Conservation (phyloP, 352 stramenopile species). For the Globisporangium sylvaticum region DNA sequence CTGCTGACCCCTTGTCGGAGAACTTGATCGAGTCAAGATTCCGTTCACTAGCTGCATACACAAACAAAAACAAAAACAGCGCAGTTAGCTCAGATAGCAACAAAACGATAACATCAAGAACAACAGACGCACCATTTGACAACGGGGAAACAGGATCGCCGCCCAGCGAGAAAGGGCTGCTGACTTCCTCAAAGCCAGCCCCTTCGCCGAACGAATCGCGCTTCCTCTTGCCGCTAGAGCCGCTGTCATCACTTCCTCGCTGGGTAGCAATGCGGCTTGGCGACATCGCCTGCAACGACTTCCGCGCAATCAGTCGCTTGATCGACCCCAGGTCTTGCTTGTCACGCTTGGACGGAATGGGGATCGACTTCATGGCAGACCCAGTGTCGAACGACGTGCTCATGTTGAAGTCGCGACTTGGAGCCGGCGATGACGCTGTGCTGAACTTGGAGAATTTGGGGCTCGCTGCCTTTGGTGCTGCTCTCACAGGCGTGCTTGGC, state of each 20-base stretch:
- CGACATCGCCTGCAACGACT: slow-evolving; percentile 12
- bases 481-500: background rate
- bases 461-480: slow-evolving; percentile 11
- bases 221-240: slow-evolving; percentile 17
- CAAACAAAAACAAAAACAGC: background rate
- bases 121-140: slow-evolving; percentile 44
- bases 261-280: slow-evolving; percentile 3
- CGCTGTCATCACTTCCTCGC: background rate
- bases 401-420: slow-evolving; percentile 18
- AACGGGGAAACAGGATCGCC: slow-evolving; percentile 59
- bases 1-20: slow-evolving; percentile 35
- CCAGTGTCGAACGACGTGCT: slow-evolving; percentile 21
- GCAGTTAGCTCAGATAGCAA: background rate
- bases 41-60: slow-evolving; percentile 47
- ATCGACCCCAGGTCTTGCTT: slow-evolving; percentile 20
- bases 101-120: background rate
- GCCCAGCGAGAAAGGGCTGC: slow-evolving; percentile 59
- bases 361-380: slow-evolving; percentile 22
- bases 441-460: slow-evolving; percentile 16
- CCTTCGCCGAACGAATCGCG: slow-evolving; percentile 25
- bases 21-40: slow-evolving; percentile 58
- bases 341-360: slow-evolving; percentile 22
- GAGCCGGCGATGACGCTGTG: slow-evolving; percentile 17
- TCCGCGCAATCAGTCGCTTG: slow-evolving; percentile 12
- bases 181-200: slow-evolving; percentile 33